Base-by-base conservation (phyloP, 164 flowering plant genomes). In the Annona cherimola region DNA sequence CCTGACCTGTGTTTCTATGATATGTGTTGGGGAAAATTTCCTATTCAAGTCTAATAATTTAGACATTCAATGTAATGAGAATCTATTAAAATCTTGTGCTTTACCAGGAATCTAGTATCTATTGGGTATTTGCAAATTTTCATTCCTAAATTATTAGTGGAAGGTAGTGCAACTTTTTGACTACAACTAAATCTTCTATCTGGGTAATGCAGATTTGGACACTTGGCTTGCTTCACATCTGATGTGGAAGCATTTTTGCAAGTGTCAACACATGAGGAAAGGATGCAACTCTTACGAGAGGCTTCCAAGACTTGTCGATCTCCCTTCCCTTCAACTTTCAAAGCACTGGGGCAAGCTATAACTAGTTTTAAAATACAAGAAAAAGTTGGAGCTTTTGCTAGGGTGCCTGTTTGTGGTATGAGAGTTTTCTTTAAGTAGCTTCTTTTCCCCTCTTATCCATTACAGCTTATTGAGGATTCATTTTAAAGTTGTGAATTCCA, bases 161-260 rank as follows among this genome's bases (percentile, higher is more conserved):
- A 50, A 50, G 57, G 14, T 5, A 50, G 5, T 50, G 18, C 14
- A 50, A 8, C 57, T 8, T 26, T 50, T 8, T 50, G 9, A 12
- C 20, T 55, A 9, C 39, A 42, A 16, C 67, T 71, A 73, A 71
- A 61, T 46, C 55, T 66, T 61, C 61, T 75, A 14, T 60, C 59
- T 79, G 70, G 73, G 43, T 1, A 57, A 42, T 68, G 62, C 94
- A 93, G 99, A 81, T 94, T 92, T 81, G 94, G 98, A 74, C 96
- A 92, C 78, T 76, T 91, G 74, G 83, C 91, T 71, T 84, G 90
- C 83, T 92, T 86, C 66, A 39, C 89, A 67, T 84, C 89, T 70
- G 99, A 93, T 81, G 83, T 94, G 69, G 93, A 90, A 79, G 60
- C 61, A 55, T 89, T 85, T 68, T 81, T 91, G 69, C 82, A 81